phyloP scores from a whole-genome alignment of 1,139 yeast species.

The Magnusiomyces suaveolens region DNA sequence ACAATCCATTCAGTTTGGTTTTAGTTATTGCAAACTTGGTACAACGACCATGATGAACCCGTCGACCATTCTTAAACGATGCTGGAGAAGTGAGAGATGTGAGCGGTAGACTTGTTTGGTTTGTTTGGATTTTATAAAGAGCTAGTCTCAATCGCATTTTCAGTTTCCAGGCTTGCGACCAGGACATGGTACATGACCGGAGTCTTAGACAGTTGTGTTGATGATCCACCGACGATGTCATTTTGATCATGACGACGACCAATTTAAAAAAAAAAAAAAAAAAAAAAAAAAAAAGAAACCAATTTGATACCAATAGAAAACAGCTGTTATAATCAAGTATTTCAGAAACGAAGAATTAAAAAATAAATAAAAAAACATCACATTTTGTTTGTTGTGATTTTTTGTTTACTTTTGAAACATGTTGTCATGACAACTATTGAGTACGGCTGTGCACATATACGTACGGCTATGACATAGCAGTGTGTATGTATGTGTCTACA shows the following conservation, averaged over 20 bases:
- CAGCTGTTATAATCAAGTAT: too few species aligned
- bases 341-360: background rate
- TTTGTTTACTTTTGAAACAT: background rate
- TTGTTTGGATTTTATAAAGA: conserved; percentile 1
- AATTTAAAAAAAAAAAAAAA: background rate
- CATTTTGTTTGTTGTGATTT: background rate
- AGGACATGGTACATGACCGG: background rate
- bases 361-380: too few species aligned
- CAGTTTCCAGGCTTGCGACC: background rate
- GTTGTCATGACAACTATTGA: background rate
- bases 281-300: background rate
- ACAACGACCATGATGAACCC: background rate
- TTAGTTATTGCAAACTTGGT: too few species aligned
- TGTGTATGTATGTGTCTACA: too few species aligned
- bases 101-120: conserved; percentile 1
- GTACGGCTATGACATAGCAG: background rate
- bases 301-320: background rate
- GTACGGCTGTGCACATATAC: background rate
- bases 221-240: background rate
- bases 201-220: background rate
- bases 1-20: too few species aligned
- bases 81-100: background rate
- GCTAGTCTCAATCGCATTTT: background rate
- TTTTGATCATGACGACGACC: background rate
- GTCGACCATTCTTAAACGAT: background rate